phyloP scores from a whole-genome alignment of 129 eudicot genomes.

The Tanacetum coccineum region DNA sequence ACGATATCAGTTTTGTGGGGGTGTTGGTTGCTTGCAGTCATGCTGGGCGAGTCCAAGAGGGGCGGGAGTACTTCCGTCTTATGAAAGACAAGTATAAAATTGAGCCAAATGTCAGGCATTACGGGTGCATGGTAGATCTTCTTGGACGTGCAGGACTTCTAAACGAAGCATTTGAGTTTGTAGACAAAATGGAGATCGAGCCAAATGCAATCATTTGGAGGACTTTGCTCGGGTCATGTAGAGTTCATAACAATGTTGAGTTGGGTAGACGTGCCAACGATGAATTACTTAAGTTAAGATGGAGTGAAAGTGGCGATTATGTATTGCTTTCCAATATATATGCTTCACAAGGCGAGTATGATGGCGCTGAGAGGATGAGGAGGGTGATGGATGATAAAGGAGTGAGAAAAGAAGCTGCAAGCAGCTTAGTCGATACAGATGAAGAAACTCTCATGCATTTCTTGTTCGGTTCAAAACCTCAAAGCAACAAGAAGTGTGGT shows the following conservation, averaged over 20 bases:
- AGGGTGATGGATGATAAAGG: conserved; percentile 71
- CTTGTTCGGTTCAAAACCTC: conserved; percentile 35
- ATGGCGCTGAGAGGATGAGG: conserved; percentile 59
- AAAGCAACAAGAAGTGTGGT: conserved; percentile 1
- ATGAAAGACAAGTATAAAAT: conserved; percentile 54
- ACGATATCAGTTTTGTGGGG: conserved; percentile 59
- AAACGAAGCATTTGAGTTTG: conserved; percentile 58
- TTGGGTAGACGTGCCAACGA: conserved; percentile 54
- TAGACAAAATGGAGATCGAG: conserved; percentile 48
- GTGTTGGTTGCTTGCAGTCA: conserved; percentile 80
- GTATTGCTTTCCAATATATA: conserved; percentile 67
- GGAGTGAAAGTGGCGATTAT: conserved; percentile 69
- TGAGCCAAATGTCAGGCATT: conserved; percentile 57
- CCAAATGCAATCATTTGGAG: conserved; percentile 78
- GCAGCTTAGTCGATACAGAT: conserved; percentile 49
- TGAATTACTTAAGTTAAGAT: conserved; percentile 44
- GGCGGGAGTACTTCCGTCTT: conserved; percentile 45
- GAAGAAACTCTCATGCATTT: conserved; percentile 33
- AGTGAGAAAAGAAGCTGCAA: conserved; percentile 62
- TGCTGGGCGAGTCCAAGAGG: conserved; percentile 68
- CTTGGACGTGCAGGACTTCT: conserved; percentile 72
- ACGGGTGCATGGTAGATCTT: conserved; percentile 88
- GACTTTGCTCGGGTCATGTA: conserved; percentile 73
- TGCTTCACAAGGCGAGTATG: conserved; percentile 72
- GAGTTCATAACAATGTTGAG: conserved; percentile 58